These are phyloP conservation scores for Tolypocladium inflatum DNA, from an alignment of 2,329 filamentous ascomycete species.

Conservation along the genomic window DNA sequence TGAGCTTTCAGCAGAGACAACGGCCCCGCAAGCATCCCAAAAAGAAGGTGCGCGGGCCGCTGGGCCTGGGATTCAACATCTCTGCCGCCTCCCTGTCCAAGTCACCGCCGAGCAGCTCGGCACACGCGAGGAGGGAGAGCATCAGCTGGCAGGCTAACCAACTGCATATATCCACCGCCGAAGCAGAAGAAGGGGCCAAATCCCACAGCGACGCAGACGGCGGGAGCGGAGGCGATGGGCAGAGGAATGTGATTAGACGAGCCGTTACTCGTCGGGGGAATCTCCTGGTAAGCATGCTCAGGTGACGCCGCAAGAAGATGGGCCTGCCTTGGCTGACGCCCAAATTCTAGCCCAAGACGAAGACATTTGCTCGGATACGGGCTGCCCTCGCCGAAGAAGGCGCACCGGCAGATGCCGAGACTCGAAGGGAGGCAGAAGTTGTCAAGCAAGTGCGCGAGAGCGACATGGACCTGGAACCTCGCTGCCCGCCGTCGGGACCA, in stretches of 20 bases:
- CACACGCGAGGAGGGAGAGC: constrained; percentile 66
- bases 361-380: constrained; percentile 86
- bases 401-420: constrained; percentile 79
- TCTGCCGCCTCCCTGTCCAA: constrained; percentile 44
- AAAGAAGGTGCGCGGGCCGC: constrained; percentile 39
- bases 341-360: constrained; percentile 71
- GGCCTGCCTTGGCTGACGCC: background rate
- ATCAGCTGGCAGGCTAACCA: constrained; percentile 87
- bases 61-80: constrained; percentile 42
- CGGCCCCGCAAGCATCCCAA: constrained; percentile 59
- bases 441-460: constrained; percentile 91
- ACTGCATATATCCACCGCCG: constrained; percentile 71
- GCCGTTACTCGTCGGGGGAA: constrained; percentile 83
- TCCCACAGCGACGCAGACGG: constrained; percentile 54
- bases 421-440: constrained; percentile 86
- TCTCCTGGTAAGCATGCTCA: constrained; percentile 52
- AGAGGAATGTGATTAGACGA: constrained; percentile 69
- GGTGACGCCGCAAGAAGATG: background rate
- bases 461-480: constrained; percentile 55
- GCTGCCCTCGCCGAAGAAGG: constrained; percentile 84
- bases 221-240: constrained; percentile 39
- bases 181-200: constrained; percentile 51
- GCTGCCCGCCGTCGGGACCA: constrained; percentile 26
- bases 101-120: constrained; percentile 56
- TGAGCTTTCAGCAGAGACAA: constrained; percentile 75